Conservation (phyloP, 495 filamentous ascomycete species). For the Oidiodendron maius region DNA sequence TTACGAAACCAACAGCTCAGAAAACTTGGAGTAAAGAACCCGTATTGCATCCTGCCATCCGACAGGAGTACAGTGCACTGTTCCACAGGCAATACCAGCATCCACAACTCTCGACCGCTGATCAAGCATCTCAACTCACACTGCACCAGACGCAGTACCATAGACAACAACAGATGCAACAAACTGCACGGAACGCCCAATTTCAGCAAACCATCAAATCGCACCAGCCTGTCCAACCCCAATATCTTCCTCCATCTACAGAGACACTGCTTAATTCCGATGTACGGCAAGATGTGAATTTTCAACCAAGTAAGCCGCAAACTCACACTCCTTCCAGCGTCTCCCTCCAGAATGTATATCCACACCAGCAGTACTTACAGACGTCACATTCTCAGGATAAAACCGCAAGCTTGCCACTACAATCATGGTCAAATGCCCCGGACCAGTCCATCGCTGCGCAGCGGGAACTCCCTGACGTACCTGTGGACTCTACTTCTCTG, state of each 20-base stretch:
- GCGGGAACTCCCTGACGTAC: slow-evolving; percentile 30
- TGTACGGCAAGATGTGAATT: background rate
- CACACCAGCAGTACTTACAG: slow-evolving; percentile 14
- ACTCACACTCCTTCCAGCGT: background rate
- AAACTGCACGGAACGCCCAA: background rate
- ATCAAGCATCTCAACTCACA: background rate
- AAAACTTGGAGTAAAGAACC: slow-evolving; percentile 19
- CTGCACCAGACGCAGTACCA: background rate
- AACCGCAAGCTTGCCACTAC: background rate
- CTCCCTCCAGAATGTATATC: slow-evolving; percentile 7
- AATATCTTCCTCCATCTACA: background rate
- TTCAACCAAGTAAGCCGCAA: background rate
- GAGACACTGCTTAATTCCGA: background rate
- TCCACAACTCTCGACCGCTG: background rate
- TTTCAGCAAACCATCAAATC: background rate
- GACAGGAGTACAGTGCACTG: slow-evolving; percentile 32
- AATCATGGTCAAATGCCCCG: background rate
- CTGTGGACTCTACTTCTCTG: slow-evolving; percentile 39
- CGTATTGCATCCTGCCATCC: slow-evolving; percentile 39
- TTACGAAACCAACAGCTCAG: slow-evolving; percentile 13
- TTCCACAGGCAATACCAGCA: slow-evolving; percentile 26
- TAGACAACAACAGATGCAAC: slow-evolving; percentile 3
- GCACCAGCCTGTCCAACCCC: background rate
- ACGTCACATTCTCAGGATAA: background rate
- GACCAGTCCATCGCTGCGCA: background rate